phyloP scores from a whole-genome alignment of 495 filamentous ascomycete species.

The Aspergillus sparsus region DNA sequence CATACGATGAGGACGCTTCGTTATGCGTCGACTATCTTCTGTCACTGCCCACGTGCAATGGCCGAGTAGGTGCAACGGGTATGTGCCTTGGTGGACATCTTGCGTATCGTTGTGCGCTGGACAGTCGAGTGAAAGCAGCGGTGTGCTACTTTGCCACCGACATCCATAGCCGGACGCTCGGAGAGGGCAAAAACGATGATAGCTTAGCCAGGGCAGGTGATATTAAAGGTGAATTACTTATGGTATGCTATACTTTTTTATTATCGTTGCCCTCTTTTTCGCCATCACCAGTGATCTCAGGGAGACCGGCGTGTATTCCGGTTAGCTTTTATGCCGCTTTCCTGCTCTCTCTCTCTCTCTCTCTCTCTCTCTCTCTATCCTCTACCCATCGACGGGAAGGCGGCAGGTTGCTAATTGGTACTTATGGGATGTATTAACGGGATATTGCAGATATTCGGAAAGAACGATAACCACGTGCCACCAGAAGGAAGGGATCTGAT shows the following conservation, averaged over 20 bases:
- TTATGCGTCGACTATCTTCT: conserved; percentile 75
- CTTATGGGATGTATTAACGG: conserved; percentile 12
- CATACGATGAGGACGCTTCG: conserved; percentile 85
- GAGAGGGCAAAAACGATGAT: conserved; percentile 67
- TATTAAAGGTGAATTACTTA: conserved; percentile 75
- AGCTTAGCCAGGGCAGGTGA: conserved; percentile 64
- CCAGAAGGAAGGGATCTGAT: conserved; percentile 84
- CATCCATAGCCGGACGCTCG: conserved; percentile 76
- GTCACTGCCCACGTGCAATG: conserved; percentile 76
- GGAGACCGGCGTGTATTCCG: background rate
- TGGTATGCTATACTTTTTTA: conserved; percentile 49
- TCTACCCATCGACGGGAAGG: background rate
- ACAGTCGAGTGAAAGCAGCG: conserved; percentile 70
- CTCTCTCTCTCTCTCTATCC: background rate
- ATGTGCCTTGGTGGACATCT: conserved; percentile 97
- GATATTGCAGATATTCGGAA: conserved; percentile 67
- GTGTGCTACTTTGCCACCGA: conserved; percentile 95
- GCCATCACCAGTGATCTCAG: background rate
- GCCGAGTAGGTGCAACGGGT: conserved; percentile 81
- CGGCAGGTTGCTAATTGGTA: background rate
- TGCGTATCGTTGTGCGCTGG: conserved; percentile 79
- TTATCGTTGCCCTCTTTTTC: conserved; percentile 6
- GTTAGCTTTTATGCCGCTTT: background rate
- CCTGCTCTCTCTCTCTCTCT: background rate
- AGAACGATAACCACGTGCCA: conserved; percentile 87